Percentiles rank a stretch among this genome's conserved stretches.
Evolutionary conservation across 345 rosid species (phyloP).

Genomic region (Draba incana): DNA sequence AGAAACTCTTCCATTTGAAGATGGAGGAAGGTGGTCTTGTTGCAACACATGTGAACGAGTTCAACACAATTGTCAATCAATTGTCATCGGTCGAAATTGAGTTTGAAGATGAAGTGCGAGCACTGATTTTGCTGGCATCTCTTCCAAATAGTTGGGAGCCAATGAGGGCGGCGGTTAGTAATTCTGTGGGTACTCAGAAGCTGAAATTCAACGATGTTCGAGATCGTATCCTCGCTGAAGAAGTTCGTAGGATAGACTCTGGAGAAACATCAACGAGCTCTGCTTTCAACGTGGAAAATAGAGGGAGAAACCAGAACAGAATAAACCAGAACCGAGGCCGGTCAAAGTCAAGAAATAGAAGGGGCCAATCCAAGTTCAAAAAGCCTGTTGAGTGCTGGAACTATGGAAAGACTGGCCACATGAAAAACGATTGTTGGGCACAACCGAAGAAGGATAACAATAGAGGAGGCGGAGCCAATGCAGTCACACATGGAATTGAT

Average conservation of each 20-base stretch:
- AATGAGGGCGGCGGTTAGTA: background rate
- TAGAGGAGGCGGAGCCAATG: background rate
- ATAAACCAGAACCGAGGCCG: no score
- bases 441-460: background rate
- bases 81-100: background rate
- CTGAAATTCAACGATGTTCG: background rate
- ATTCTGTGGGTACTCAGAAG: background rate
- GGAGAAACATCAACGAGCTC: no score
- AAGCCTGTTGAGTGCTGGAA: no score
- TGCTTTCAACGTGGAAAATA: no score
- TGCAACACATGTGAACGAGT: background rate
- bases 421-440: background rate
- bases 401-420: background rate
- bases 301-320: no score
- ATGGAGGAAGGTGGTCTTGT: background rate
- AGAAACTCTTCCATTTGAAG: background rate
- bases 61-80: background rate
- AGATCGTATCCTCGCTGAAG: background rate
- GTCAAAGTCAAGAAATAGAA: no score
- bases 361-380: no score
- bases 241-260: background rate
- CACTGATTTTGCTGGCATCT: background rate
- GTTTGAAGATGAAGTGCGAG: background rate
- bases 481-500: background rate
- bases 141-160: background rate